A percentile compares a stretch with the other conserved stretches of the same genome.
phyloP scores from a whole-genome alignment of 2,329 filamentous ascomycete genomes.

The Epichloe scottii region DNA sequence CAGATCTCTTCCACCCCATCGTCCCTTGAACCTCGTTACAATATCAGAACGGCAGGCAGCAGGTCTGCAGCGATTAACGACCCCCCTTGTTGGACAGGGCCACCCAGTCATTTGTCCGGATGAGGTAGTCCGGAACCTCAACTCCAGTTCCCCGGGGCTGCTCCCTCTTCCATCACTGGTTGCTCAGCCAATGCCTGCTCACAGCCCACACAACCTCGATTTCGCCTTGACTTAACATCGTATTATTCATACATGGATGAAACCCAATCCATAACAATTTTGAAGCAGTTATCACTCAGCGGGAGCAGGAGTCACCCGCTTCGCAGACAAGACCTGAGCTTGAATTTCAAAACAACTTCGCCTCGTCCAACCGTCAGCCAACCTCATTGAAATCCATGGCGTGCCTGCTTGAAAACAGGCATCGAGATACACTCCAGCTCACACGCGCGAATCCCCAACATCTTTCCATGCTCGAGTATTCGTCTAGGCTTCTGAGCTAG shows the following conservation, averaged over 20 bases:
- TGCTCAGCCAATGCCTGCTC: not conserved
- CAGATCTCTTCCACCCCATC: not conserved
- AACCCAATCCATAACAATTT: not conserved
- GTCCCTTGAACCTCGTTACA: not conserved
- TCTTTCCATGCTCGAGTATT: not conserved
- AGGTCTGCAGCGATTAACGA: not conserved
- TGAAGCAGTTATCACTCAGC: not conserved
- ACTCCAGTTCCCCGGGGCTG: not conserved
- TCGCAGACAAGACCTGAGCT: not conserved
- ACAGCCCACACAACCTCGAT: not conserved
- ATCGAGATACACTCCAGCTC: not conserved
- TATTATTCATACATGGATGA: constrained; percentile 1
- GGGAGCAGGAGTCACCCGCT: not conserved
- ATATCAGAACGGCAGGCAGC: not conserved
- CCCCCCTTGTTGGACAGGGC: not conserved
- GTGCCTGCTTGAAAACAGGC: not conserved
- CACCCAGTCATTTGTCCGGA: not conserved
- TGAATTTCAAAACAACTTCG: not conserved
- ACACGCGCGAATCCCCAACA: not conserved
- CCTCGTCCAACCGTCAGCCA: too few relatives aligned
- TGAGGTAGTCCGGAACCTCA: not conserved
- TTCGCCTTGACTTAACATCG: not conserved
- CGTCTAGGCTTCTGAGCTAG: not conserved
- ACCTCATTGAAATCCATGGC: too few relatives aligned
- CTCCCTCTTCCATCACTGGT: not conserved